phyloP scores from a whole-genome alignment of 306 rosid species.

The Sicyos edulis region DNA sequence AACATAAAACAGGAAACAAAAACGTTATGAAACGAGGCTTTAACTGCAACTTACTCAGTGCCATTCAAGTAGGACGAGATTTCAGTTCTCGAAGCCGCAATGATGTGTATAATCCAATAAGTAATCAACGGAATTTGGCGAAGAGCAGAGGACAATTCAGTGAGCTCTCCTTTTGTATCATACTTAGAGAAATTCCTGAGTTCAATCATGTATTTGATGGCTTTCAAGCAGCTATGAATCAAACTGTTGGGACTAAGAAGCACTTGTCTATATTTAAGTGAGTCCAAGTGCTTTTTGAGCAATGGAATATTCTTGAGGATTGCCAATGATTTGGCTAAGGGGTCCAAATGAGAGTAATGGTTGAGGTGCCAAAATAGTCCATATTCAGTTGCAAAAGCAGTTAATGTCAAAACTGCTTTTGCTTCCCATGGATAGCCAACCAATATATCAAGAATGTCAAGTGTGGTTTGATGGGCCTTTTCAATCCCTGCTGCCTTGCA shows the following conservation, averaged over 20 bases:
- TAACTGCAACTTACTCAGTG: neutral
- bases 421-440: neutral
- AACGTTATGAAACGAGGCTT: too few relatives aligned
- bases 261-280: neutral
- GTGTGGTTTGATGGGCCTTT: neutral
- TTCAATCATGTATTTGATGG: neutral
- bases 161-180: neutral
- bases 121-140: neutral
- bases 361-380: neutral
- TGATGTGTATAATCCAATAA: neutral
- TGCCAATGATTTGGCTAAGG: neutral
- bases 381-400: neutral
- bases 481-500: neutral
- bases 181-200: neutral
- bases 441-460: neutral
- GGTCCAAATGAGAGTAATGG: neutral
- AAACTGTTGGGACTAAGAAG: neutral
- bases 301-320: neutral
- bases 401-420: neutral
- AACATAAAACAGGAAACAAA: too few relatives aligned
- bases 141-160: neutral
- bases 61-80: neutral
- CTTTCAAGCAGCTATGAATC: neutral
- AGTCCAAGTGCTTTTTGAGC: neutral
- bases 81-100: neutral